Evolutionary conservation across 192 early-diverging fungal species (phyloP), one percentile per base, ranked within the genome.

Genomic region (Coemansia sp.): DNA sequence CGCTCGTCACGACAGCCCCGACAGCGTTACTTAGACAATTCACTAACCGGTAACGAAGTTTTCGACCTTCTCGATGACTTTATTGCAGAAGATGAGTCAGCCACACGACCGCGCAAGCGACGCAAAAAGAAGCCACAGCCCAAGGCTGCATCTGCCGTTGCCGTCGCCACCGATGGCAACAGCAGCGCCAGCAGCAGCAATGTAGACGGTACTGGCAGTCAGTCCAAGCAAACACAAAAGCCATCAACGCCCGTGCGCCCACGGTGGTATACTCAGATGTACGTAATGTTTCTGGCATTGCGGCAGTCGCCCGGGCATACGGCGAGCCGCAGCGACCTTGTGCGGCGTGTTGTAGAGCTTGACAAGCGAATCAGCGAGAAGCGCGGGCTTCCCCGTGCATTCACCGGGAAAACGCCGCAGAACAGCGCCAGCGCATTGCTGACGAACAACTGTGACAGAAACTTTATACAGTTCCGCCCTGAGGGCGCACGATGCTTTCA

Each of bases 221-320:
- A 18, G 42, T 18, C 42, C 42, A 44, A n/a, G 11, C 34, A 37
- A 37, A 37, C 34, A 37, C 34, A 37, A 37, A 37, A 9, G 34
- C 9, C 34, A 8, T 37, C 34, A 8, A 9, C 7, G 3, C 34
- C 34, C 3, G 7, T 37, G 7, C 34, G 34, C 5, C 92, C 92
- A 17, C 75, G 92, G n/a, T 96, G 93, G 93, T 91, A 92, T 37
- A 96, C 84, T 43, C 93, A 94, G 58, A 86, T 87, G 23, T 93
- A 92, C 64, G 69, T 96, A 59, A 75, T 96, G 67, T 90, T 90
- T 57, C 57, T 95, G 59, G 89, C 90, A 6, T 71, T 96, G 18
- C 77, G 88, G 8, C 82, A 91, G 22, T 81, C 81, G 53, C 82
- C 91, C 13, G 78, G 81, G 15, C 64, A 83, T 25, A 88, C 83